Percentiles rank a stretch among this genome's conserved stretches.
Conservation (phyloP, 2,329 filamentous ascomycete species). For the Fusarium buxicola region DNA sequence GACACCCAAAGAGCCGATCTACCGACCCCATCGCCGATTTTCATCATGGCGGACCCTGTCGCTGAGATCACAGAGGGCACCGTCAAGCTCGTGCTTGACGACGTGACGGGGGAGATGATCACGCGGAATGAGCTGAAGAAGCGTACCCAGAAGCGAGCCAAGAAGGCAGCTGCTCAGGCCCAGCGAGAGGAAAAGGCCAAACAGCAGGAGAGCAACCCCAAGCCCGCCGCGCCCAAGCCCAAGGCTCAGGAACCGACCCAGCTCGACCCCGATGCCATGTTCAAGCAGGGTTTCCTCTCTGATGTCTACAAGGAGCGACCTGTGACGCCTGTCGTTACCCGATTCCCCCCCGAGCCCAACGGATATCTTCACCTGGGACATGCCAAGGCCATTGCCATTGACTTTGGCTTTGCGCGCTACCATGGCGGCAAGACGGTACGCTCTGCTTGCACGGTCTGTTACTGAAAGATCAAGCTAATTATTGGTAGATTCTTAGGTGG, state of each 20-base stretch:
- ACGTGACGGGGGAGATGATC: conserved; percentile 74
- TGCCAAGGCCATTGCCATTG: conserved; percentile 94
- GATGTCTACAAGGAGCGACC: conserved; percentile 78
- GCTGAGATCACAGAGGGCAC: conserved; percentile 45
- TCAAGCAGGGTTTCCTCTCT: conserved; percentile 81
- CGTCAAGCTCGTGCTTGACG: conserved; percentile 70
- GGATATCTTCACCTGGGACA: conserved; percentile 95
- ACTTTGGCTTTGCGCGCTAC: conserved; percentile 92
- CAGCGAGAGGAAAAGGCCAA: conserved; percentile 55
- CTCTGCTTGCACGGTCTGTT: background rate
- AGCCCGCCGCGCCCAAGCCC: conserved; percentile 53
- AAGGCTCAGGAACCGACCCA: conserved; percentile 58
- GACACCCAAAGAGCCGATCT: conserved; percentile 1
- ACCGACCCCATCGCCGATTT: conserved; percentile 6
- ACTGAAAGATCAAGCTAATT: conserved; percentile 22
- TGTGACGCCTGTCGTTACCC: conserved; percentile 71
- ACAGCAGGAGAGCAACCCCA: conserved; percentile 48
- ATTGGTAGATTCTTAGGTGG: conserved; percentile 47
- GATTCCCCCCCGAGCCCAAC: conserved; percentile 90
- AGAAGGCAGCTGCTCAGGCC: conserved; percentile 65
- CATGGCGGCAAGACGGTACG: conserved; percentile 74
- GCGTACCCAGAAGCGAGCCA: conserved; percentile 67
- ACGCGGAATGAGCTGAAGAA: conserved; percentile 74
- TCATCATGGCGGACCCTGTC: conserved; percentile 43
- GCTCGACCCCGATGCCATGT: conserved; percentile 74